Percentiles rank a stretch among this genome's conserved stretches.
Evolutionary conservation across 2,329 filamentous ascomycete species (phyloP).

Genomic region (Aulographum hederae): DNA sequence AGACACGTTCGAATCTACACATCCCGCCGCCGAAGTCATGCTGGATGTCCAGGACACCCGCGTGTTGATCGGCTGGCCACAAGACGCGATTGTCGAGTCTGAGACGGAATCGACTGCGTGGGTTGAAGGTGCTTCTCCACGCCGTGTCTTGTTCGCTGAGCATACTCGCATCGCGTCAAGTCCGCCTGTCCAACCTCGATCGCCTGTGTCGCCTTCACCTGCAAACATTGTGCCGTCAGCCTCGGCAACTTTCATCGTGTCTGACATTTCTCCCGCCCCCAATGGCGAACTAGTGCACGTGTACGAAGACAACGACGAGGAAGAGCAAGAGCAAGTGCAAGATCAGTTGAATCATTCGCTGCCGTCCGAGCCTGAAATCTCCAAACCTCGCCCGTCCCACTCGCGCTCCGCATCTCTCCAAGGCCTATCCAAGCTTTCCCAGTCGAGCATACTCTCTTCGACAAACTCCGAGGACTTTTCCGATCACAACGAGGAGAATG

Average conservation of each 20-base stretch:
- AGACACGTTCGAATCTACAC: slow-evolving; percentile 78
- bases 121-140: slow-evolving; percentile 39
- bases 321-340: slow-evolving; percentile 19
- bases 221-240: slow-evolving; percentile 26
- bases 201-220: slow-evolving; percentile 59
- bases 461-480: slow-evolving; percentile 51
- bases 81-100: slow-evolving; percentile 14
- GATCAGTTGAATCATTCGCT: slow-evolving; percentile 2
- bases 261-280: slow-evolving; percentile 15
- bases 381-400: background rate
- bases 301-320: slow-evolving; percentile 52
- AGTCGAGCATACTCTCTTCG: no score
- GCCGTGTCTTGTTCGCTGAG: slow-evolving; percentile 9
- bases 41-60: slow-evolving; percentile 86
- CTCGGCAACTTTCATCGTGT: slow-evolving; percentile 9
- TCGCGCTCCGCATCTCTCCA: no score
- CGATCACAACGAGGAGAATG: slow-evolving; percentile 82
- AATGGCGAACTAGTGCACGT: slow-evolving; percentile 39
- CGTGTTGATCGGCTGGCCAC: slow-evolving; percentile 80
- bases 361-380: background rate
- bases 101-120: slow-evolving; percentile 27
- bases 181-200: slow-evolving; percentile 44
- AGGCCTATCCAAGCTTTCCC: slow-evolving; percentile 13
- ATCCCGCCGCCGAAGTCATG: slow-evolving; percentile 78
- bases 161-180: slow-evolving; percentile 33